These are phyloP conservation scores for Diaporthe sp. DNA, from an alignment of 2,329 filamentous ascomycete species.

Conservation along the genomic window DNA sequence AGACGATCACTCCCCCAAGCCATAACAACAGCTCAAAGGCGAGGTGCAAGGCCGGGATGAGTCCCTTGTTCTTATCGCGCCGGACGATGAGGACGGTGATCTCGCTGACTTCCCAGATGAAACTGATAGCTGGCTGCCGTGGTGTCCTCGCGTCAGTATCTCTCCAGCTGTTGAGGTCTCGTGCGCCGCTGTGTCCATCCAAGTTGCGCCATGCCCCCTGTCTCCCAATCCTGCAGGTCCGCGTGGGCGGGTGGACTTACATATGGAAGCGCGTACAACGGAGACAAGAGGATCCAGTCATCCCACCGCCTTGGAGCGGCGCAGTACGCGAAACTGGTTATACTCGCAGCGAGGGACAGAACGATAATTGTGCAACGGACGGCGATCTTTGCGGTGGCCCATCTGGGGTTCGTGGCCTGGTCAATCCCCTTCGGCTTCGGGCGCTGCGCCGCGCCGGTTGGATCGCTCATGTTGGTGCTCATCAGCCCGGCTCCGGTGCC, in stretches of 20 bases:
- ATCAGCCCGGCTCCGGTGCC: neutral
- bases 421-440: neutral
- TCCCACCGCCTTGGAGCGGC: neutral
- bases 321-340: neutral
- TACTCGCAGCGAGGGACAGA: neutral
- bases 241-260: neutral
- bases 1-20: neutral
- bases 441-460: neutral
- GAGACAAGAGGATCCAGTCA: constrained; percentile 3
- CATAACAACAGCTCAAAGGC: constrained; percentile 19
- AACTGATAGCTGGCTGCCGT: neutral
- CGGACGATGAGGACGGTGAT: neutral
- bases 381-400: neutral
- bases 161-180: neutral
- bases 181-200: neutral
- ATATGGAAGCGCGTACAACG: constrained; percentile 7
- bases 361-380: neutral
- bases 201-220: neutral
- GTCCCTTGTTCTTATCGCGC: constrained; percentile 3
- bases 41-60: neutral
- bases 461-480: neutral
- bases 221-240: neutral
- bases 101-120: constrained; percentile 12
- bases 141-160: neutral
- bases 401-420: constrained; percentile 13